Conservation (phyloP, 495 filamentous ascomycete genomes). For the Podospora sp. region DNA sequence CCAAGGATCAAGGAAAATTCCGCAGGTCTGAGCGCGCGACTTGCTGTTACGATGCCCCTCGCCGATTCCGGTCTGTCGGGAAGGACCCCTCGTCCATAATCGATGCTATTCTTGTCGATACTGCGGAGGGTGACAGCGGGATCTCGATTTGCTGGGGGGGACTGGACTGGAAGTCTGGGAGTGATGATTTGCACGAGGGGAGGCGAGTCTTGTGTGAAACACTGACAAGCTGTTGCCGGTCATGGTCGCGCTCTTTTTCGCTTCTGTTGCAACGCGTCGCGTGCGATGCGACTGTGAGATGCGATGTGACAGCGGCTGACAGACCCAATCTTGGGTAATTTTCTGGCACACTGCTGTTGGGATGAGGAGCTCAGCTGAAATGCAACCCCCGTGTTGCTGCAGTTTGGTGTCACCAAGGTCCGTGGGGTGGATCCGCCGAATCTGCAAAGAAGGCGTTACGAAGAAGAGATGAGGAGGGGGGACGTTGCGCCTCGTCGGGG, state of each 20-base stretch:
- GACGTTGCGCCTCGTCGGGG: neutral
- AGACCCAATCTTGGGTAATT: neutral
- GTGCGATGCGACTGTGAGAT: neutral
- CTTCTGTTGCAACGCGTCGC: neutral
- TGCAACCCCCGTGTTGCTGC: neutral
- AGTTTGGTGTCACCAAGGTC: neutral
- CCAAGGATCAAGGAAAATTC: neutral
- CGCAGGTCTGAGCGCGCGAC: neutral
- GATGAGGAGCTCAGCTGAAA: neutral
- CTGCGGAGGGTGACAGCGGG: neutral
- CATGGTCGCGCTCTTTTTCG: too few relatives aligned
- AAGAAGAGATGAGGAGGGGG: neutral
- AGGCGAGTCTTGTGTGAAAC: neutral
- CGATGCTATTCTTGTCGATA: neutral
- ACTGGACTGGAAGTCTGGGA: too few relatives aligned
- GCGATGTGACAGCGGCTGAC: neutral
- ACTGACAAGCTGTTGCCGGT: too few relatives aligned
- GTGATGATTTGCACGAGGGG: neutral
- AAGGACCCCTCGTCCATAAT: neutral
- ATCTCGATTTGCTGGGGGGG: neutral
- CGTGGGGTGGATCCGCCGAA: neutral
- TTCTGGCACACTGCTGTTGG: neutral
- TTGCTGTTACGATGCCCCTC: neutral
- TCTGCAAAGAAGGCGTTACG: neutral
- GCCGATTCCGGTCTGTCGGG: neutral